These are phyloP conservation scores for Botrytis pseudocinerea DNA, from an alignment of 2,329 filamentous ascomycete species.

Conservation along the genomic window DNA sequence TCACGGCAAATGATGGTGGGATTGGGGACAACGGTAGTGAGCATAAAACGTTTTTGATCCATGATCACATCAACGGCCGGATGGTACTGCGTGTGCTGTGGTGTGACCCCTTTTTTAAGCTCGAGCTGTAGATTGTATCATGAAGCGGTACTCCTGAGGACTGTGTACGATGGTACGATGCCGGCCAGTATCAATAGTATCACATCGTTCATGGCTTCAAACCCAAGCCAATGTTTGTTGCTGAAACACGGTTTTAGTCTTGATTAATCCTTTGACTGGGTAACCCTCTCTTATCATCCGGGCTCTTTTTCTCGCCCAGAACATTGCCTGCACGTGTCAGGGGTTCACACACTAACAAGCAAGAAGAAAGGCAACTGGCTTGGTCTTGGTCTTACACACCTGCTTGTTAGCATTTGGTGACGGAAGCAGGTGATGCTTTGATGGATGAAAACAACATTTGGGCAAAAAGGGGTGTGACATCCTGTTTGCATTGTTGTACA, in stretches of 20 bases:
- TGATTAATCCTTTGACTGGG: background rate
- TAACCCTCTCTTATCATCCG: background rate
- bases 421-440: background rate
- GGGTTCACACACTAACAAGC: background rate
- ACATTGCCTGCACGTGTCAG: conserved; percentile 1
- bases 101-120: background rate
- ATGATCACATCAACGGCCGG: background rate
- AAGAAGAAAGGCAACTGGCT: conserved; percentile 2
- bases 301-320: background rate
- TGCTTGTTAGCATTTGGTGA: background rate
- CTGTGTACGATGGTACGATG: background rate
- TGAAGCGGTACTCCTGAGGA: background rate
- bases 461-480: conserved; percentile 14
- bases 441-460: background rate
- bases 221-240: background rate
- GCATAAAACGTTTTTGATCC: too few species aligned
- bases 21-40: background rate
- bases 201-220: background rate
- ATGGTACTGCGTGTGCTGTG: background rate
- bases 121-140: background rate
- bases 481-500: conserved; percentile 14
- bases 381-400: conserved; percentile 5
- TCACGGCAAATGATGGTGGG: background rate
- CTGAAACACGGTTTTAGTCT: conserved; percentile 7
- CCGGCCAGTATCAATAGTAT: background rate